These are phyloP conservation scores for Tricholoma hemisulphureum DNA, from an alignment of 768 basidiomycete species.

Conservation along the genomic window DNA sequence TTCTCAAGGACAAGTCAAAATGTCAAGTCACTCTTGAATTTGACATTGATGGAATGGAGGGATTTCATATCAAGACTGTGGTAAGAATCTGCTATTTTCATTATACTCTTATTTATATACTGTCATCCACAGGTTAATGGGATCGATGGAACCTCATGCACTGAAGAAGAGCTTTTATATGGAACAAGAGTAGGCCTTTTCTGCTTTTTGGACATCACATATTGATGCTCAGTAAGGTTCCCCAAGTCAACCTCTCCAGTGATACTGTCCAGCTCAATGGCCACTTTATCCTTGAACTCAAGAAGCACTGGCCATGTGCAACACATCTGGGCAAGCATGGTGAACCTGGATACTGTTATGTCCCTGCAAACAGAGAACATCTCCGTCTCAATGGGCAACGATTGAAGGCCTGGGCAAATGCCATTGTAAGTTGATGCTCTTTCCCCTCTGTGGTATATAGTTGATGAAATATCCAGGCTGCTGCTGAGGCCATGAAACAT, in stretches of 20 bases:
- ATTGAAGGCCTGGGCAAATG: constrained; percentile 4
- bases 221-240: too few relatives aligned
- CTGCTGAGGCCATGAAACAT: too few relatives aligned
- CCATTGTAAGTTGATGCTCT: too few relatives aligned
- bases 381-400: neutral
- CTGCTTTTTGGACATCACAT: too few relatives aligned
- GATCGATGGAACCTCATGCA: neutral
- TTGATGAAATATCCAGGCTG: too few relatives aligned
- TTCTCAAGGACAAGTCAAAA: constrained; percentile 13
- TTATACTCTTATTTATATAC: too few relatives aligned
- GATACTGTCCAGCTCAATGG: constrained; percentile 9
- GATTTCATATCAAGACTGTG: constrained; percentile 15
- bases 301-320: constrained; percentile 15
- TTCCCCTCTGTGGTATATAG: too few relatives aligned
- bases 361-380: neutral
- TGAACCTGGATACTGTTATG: constrained; percentile 17
- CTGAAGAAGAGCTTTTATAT: constrained; percentile 15
- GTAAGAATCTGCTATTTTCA: too few relatives aligned
- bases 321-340: constrained; percentile 17
- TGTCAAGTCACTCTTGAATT: constrained; percentile 15
- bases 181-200: constrained; percentile 15
- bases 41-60: constrained; percentile 23
- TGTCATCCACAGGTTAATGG: neutral
- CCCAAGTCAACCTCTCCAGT: constrained; percentile 12
- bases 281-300: constrained; percentile 16